A percentile compares a stretch with the other conserved stretches of the same genome.
Evolutionary conservation across 176 grass and related monocot species (phyloP).

Genomic region (Phoenix dactylifera): DNA sequence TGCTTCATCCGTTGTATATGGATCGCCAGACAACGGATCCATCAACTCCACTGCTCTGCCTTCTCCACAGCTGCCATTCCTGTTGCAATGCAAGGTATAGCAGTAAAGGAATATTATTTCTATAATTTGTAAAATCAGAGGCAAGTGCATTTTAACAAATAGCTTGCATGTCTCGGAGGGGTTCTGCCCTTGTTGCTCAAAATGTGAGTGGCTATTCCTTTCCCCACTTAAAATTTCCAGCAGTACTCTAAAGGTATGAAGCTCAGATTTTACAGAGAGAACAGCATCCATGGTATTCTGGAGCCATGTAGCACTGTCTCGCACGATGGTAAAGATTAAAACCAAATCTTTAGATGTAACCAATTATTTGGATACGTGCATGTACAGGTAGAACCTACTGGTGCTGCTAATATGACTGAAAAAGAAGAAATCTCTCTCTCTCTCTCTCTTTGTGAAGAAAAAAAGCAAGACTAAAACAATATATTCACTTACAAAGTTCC

Average conservation of each 20-base stretch:
- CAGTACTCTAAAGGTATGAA: constrained; percentile 27
- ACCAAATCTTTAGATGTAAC: too few relatives aligned
- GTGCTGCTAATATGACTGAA: too few relatives aligned
- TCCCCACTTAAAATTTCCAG: constrained; percentile 21
- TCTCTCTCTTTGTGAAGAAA: too few relatives aligned
- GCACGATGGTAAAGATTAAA: too few relatives aligned
- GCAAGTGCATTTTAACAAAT: background rate
- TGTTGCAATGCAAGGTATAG: background rate
- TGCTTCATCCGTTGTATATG: background rate
- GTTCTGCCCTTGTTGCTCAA: too few relatives aligned
- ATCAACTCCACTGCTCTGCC: background rate
- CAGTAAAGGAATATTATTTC: background rate
- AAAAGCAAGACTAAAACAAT: too few relatives aligned
- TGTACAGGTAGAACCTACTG: too few relatives aligned
- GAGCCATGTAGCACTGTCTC: constrained; percentile 18
- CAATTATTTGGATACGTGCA: too few relatives aligned
- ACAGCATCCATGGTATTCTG: constrained; percentile 21
- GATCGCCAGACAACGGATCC: background rate
- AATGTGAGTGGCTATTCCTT: constrained; percentile 9
- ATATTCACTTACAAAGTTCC: constrained; percentile 27
- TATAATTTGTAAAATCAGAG: background rate
- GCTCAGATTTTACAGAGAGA: constrained; percentile 22
- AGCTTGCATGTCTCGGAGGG: too few relatives aligned
- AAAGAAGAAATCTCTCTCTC: too few relatives aligned
- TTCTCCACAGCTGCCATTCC: constrained; percentile 31